Conservation (phyloP, 306 rosid genomes). For the Cicer judaicum region DNA sequence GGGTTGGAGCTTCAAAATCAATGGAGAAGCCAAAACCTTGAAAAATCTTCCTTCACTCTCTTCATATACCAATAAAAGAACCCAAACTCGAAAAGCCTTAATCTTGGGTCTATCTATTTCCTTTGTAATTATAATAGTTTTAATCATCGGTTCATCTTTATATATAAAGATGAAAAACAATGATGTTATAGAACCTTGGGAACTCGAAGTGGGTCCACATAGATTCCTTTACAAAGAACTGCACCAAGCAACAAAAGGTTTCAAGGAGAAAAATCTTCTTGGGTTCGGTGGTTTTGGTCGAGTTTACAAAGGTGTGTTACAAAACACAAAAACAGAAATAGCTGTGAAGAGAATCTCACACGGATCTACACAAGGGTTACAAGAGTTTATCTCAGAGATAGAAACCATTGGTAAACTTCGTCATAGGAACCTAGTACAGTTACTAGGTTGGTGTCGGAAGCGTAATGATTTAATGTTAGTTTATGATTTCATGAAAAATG, state of each 20-base stretch:
- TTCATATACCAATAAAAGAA: not conserved
- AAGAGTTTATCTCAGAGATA: constrained; percentile 60
- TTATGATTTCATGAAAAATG: constrained; percentile 65
- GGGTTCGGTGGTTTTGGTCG: constrained; percentile 73
- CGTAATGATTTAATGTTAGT: constrained; percentile 54
- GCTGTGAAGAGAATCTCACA: constrained; percentile 67
- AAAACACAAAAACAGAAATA: constrained; percentile 46
- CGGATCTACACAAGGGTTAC: constrained; percentile 63
- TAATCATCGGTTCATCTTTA: constrained; percentile 18
- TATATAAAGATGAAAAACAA: constrained; percentile 48
- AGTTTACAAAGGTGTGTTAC: constrained; percentile 62
- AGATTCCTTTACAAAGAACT: constrained; percentile 65
- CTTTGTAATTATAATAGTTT: constrained; percentile 24
- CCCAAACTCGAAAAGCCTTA: not conserved
- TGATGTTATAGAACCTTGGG: constrained; percentile 67
- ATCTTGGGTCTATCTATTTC: constrained; percentile 47
- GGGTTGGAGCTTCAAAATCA: constrained; percentile 70
- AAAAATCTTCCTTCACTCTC: constrained; percentile 57
- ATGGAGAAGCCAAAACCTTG: constrained; percentile 55
- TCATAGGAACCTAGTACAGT: constrained; percentile 65
- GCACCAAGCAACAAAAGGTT: constrained; percentile 58
- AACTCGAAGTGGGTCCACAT: constrained; percentile 66
- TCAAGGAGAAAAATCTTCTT: constrained; percentile 55
- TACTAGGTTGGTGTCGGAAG: constrained; percentile 69
- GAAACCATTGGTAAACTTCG: constrained; percentile 65